Conservation (phyloP, 2,329 filamentous ascomycete species). For the Fusarium sp. region DNA sequence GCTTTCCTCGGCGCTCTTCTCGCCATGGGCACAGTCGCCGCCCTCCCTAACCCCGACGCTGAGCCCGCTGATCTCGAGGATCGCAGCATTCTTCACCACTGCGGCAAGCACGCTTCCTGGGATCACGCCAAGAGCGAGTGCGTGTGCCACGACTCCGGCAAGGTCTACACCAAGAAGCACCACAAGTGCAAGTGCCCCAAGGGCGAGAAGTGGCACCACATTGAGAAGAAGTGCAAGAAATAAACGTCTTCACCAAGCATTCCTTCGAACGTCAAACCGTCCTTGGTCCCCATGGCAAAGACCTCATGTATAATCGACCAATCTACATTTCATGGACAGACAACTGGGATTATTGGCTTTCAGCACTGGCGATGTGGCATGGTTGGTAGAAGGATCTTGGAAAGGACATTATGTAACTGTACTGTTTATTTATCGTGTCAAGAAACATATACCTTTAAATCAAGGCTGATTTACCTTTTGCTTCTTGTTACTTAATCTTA, state of each 20-base stretch:
- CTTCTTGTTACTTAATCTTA: rapidly evolving
- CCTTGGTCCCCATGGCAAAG: no score
- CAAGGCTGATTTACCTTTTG: rapidly evolving
- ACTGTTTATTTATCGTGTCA: neutral
- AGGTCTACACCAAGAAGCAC: slow-evolving; percentile 8
- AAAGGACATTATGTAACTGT: rapidly evolving
- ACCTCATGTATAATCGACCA: no score
- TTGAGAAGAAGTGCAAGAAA: slow-evolving; percentile 22
- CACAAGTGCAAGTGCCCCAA: slow-evolving; percentile 25
- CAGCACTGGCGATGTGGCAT: rapidly evolving
- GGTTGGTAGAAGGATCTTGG: neutral
- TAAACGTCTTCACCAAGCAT: neutral
- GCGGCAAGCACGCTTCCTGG: slow-evolving; percentile 13
- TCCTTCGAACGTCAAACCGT: neutral
- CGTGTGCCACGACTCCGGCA: slow-evolving; percentile 18
- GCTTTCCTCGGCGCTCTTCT: slow-evolving; percentile 8
- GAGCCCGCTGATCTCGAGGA: neutral
- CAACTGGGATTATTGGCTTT: rapidly evolving
- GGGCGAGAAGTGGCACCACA: slow-evolving; percentile 25
- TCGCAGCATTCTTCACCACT: slow-evolving; percentile 20
- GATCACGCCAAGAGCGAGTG: slow-evolving; percentile 1
- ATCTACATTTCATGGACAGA: rapidly evolving
- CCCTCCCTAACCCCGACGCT: slow-evolving; percentile 13
- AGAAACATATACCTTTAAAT: neutral
- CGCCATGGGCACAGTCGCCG: slow-evolving; percentile 11